Evolutionary conservation across 805 yeast species (phyloP), one percentile per base, ranked within the genome.

Genomic region (Metschnikowia koreensis): DNA sequence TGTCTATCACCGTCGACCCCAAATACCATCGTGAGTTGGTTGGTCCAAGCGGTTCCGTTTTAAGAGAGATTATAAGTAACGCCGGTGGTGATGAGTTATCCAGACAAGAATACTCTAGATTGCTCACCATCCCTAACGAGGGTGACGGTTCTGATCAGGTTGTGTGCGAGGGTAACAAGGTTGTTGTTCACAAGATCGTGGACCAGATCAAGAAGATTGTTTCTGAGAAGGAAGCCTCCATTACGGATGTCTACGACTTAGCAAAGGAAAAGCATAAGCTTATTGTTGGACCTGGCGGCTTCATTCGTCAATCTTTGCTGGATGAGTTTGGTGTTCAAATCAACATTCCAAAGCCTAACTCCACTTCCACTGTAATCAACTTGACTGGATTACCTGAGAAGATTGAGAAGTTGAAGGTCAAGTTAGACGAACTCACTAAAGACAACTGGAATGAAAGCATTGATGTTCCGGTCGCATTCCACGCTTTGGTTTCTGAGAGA

Each of bases 241-340:
- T 78, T 46, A 70, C 74, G 38, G 85, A 76, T 57, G 77, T 74
- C 38, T 60, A 79, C 51, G 82, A 76, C 13, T 75, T 93, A 60
- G 82, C 94, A 39, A 82, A 83, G 65, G 86, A 83, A 53, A 86
- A 85, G 64, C 93, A 89, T 61, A 81, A 89, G 60, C 76, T 82
- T 9, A 64, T 93, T 47, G 82, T 93, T 67, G 98, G 98, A 38
- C 83, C 90, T 38, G 83, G 83, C 52, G 97, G 98, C 41, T 63
- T 82, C 11, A 79, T 80, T 52, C 89, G 93, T 70, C 86, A 86
- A 59, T 74, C 81, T 10, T 68, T 90, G 56, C 93, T 90, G 71
- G 74, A 80, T 13, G 89, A 86, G 61, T 88, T 79, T 67, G 74
- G 76, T 12, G 92, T 89, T 45, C 65, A 68, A 28, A 68, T 93